phyloP scores from a whole-genome alignment of 768 basidiomycete species.

The Lyophyllum shimeji region DNA sequence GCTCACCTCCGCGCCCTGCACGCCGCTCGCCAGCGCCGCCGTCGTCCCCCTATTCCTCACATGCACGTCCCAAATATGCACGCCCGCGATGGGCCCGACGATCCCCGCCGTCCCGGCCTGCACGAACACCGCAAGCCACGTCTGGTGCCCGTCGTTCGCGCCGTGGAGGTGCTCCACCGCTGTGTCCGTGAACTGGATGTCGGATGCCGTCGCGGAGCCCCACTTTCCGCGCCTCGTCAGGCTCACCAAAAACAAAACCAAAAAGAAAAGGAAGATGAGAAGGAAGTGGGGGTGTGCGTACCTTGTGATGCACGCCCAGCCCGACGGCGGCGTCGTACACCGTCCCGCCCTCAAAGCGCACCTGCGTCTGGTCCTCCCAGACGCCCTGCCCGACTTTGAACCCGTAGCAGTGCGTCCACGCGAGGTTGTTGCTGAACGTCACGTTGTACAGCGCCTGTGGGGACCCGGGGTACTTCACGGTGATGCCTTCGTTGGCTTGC shows the following conservation, averaged over 20 bases:
- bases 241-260: not conserved
- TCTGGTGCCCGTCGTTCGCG: slow-evolving; percentile 5
- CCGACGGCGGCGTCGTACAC: too few relatives aligned
- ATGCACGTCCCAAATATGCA: not conserved
- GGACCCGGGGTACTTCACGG: not conserved
- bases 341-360: too few relatives aligned
- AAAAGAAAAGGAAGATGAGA: too few relatives aligned
- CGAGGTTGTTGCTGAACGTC: slow-evolving; percentile 7
- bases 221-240: not conserved
- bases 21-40: not conserved
- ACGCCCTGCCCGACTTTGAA: too few relatives aligned
- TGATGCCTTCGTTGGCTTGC: not conserved
- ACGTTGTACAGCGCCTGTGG: slow-evolving; percentile 2
- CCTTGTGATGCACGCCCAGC: too few relatives aligned
- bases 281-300: too few relatives aligned
- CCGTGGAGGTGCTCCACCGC: slow-evolving; percentile 1
- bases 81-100: not conserved
- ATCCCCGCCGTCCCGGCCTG: not conserved
- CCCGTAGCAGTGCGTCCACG: slow-evolving; percentile 9
- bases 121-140: slow-evolving; percentile 6
- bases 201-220: not conserved
- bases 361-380: too few relatives aligned
- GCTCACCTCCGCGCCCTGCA: not conserved
- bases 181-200: slow-evolving; percentile 3
- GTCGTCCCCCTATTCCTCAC: not conserved